Base-by-base conservation (phyloP, 1,284 basidiomycete species). In the Rhodotorula glutinis region DNA sequence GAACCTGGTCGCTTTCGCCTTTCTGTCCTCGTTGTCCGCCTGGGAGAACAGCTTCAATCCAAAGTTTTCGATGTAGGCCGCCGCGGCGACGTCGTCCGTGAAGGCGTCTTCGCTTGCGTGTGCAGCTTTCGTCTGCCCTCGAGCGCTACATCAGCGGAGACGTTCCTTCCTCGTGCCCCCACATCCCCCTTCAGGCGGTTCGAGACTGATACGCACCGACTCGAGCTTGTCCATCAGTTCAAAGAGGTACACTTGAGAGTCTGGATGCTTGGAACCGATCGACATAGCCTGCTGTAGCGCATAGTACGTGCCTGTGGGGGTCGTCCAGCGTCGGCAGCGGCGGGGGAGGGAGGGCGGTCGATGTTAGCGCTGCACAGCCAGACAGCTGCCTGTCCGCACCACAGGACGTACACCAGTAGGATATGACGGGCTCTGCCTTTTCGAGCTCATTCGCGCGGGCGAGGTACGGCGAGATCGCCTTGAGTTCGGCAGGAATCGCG, bases 21-120 rank as follows among this genome's bases (percentile, higher is more conserved):
- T 83, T 52, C 92, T 82, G 77, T 97, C 94, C 77, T 94, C 90
- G 72, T 90, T 88, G 77, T 98, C 94, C n/a, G 95, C 94, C 62
- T 84, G 83, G 16, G 83, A 81, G 79, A 98, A 98, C 33, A 98
- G 86, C 70, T 85, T 89, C 44, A 95, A 80, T 1, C 91, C 94
- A 82, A 97, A 97, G 80, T 93, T 93, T 81, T 96, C 92, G 40
- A 97, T 85, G 76, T 93, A 93, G 5, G 92, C 92, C 1, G 87
- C 84, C 58, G 90, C 90, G 0, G 86, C 91, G 2, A 85, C 81
- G 75, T 96, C 92, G 72, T 88, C 85, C 65, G 90, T 88, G 65
- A 97, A 85, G 2, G 91, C 88, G 76, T 96, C 92, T 71, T 88
- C 87, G 25, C 84, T 80, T 0, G 85, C 85, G 25, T 96, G 85